phyloP scores from a whole-genome alignment of 164 flowering plant genomes.

The Magnolia kwangsiensis region DNA sequence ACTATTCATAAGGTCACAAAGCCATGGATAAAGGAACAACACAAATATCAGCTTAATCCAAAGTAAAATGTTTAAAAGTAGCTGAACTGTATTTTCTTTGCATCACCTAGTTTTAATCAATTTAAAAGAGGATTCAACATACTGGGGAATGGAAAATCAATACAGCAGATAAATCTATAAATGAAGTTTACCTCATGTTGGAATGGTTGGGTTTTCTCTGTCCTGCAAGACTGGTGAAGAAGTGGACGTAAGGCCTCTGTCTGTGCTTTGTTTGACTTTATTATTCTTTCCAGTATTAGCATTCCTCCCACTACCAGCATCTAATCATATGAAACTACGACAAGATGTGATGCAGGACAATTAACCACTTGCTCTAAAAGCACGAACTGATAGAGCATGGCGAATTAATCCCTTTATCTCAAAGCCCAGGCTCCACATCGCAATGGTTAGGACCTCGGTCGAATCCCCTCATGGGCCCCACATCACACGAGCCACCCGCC shows the following conservation, averaged over 20 bases:
- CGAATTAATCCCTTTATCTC: too few relatives aligned
- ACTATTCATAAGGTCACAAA: too few relatives aligned
- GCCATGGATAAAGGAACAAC: too few relatives aligned
- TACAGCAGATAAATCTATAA: not conserved
- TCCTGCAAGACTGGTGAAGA: constrained; percentile 35
- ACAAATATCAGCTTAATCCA: too few relatives aligned
- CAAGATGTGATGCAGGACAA: too few relatives aligned
- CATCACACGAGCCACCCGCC: too few relatives aligned
- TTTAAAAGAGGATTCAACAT: not conserved
- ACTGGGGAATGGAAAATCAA: not conserved
- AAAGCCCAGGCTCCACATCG: too few relatives aligned
- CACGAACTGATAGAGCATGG: too few relatives aligned
- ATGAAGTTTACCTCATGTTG: constrained; percentile 31
- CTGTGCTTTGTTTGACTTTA: constrained; percentile 31
- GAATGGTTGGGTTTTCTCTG: constrained; percentile 34
- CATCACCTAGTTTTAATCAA: not conserved
- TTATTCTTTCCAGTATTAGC: constrained; percentile 47
- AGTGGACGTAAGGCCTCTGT: constrained; percentile 21
- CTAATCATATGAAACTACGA: constrained; percentile 19
- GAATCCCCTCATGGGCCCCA: too few relatives aligned
- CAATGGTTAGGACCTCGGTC: too few relatives aligned
- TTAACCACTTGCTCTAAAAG: too few relatives aligned
- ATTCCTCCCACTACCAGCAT: constrained; percentile 59
- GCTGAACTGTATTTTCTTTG: not conserved
- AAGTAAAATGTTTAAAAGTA: too few relatives aligned